These are phyloP conservation scores for Lactuca saligna DNA, from an alignment of 129 eudicot species.

Conservation along the genomic window DNA sequence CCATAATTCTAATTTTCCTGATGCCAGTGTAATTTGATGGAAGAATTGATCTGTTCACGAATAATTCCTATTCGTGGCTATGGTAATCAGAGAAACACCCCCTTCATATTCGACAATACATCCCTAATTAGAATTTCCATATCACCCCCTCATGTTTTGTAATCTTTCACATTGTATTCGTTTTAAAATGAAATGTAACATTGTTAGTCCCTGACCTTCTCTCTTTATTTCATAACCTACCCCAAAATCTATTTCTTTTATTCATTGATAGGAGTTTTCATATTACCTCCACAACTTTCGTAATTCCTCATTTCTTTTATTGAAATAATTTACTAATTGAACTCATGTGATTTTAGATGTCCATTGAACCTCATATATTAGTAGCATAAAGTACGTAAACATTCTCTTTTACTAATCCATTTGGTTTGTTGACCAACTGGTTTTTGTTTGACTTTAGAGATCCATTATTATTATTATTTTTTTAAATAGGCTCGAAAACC, in stretches of 20 bases:
- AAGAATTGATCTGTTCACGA: conserved; percentile 55
- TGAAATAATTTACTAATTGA: too few species aligned
- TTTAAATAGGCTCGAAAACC: conserved; percentile 68
- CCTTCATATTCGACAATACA: conserved; percentile 53
- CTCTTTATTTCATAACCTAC: too few species aligned
- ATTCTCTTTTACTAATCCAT: too few species aligned
- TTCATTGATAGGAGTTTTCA: background rate
- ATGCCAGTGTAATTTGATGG: conserved; percentile 54
- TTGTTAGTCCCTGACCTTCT: too few species aligned
- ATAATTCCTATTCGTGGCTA: conserved; percentile 42
- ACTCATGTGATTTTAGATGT: too few species aligned
- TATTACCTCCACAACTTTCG: too few species aligned
- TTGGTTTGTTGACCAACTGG: conserved; percentile 1
- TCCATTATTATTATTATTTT: background rate
- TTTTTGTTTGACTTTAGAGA: background rate
- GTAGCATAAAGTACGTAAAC: too few species aligned
- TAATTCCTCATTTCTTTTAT: too few species aligned
- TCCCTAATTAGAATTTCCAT: background rate
- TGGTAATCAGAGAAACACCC: conserved; percentile 15
- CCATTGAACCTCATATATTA: too few species aligned
- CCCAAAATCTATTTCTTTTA: background rate
- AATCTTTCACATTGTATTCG: too few species aligned
- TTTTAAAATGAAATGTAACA: too few species aligned
- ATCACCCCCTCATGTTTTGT: too few species aligned
- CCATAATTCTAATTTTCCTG: background rate